Evolutionary conservation across 2,329 filamentous ascomycete genomes (phyloP), one percentile per base, ranked within the genome.

Genomic region (Ophiosphaerella narmari): DNA sequence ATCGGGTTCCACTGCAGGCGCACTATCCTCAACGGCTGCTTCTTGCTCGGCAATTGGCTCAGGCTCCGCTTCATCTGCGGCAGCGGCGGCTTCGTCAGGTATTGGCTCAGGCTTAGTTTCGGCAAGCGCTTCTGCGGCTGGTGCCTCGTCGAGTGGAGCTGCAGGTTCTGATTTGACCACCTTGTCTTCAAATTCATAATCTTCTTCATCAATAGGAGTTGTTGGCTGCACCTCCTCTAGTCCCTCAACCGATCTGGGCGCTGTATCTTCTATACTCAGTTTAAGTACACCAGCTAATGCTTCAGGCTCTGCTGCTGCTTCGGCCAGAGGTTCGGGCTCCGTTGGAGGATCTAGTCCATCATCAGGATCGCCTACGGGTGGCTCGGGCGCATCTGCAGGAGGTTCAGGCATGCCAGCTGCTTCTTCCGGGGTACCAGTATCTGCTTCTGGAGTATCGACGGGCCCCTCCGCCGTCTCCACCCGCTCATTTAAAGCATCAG

Each of bases 211-310:
- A 21, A 16, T 32, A 14, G 50, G 51, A 9, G 54, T 54, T 7
- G 14, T 50, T 18, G 54, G 54, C 29, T 57, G 43, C 11, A 56
- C 50, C n/a, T 56, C 54, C 18, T 57, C 51, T 31, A 54, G 33
- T 9, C 33, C 50, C 2, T 56, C 43, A 7, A 37, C 14, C 7
- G 32, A 26, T 14, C 14, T 23, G 7, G 43, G 11, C 2, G 37
- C 33, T 7, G 36, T 13, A 35, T n/a, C n/a, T 26, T 35, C 24
- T 36, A 40, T 43, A 7, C 14, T 2, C 24, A 40, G 42, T 13
- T 41, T 34, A 7, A 8, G 37, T 13, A 21, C 18, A 21, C 45
- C 21, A 24, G 16, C 4, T 21, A 32, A 21, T 24, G 26, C 45
- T 16, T 36, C 38, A 21, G 18, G 18, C 4, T 21, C 18, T 21